Conservation (phyloP, 192 early-diverging fungal species). For the Linnemannia zychae region DNA sequence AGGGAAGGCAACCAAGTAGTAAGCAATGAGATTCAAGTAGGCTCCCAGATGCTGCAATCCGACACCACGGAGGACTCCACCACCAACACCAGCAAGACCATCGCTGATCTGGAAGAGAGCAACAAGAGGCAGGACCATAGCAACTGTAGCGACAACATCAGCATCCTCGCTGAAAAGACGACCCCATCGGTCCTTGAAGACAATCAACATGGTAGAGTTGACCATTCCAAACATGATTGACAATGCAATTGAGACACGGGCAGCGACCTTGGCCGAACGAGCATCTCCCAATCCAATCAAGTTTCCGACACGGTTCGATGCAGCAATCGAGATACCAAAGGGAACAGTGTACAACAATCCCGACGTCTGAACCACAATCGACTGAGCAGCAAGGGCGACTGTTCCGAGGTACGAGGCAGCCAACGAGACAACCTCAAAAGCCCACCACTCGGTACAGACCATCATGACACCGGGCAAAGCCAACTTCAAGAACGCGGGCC, state of each 20-base stretch:
- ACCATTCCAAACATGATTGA: slow-evolving; percentile 64
- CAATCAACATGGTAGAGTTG: slow-evolving; percentile 67
- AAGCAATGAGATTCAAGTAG: slow-evolving; percentile 68
- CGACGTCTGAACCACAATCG: slow-evolving; percentile 81
- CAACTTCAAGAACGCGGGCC: slow-evolving; percentile 73
- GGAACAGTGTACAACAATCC: slow-evolving; percentile 82
- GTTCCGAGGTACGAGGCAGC: slow-evolving; percentile 85
- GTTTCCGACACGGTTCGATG: slow-evolving; percentile 86
- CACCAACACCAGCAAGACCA: slow-evolving; percentile 70
- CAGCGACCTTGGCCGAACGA: slow-evolving; percentile 63
- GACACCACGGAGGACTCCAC: slow-evolving; percentile 82
- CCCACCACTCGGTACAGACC: slow-evolving; percentile 84
- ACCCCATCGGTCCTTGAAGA: slow-evolving; percentile 70
- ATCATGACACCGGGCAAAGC: slow-evolving; percentile 86
- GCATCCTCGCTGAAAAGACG: slow-evolving; percentile 77
- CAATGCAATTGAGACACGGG: slow-evolving; percentile 64
- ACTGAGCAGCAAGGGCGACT: slow-evolving; percentile 84
- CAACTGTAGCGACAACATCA: slow-evolving; percentile 77
- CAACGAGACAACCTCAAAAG: slow-evolving; percentile 81
- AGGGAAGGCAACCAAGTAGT: slow-evolving; percentile 80
- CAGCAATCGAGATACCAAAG: slow-evolving; percentile 84
- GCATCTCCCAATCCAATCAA: slow-evolving; percentile 72
- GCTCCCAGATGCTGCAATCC: slow-evolving; percentile 80
- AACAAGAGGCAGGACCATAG: slow-evolving; percentile 82
- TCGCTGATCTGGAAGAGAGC: slow-evolving; percentile 85